A percentile compares a stretch with the other conserved stretches of the same genome.
Conservation (phyloP, 805 yeast species). For the Tetrapisispora phaffii region DNA sequence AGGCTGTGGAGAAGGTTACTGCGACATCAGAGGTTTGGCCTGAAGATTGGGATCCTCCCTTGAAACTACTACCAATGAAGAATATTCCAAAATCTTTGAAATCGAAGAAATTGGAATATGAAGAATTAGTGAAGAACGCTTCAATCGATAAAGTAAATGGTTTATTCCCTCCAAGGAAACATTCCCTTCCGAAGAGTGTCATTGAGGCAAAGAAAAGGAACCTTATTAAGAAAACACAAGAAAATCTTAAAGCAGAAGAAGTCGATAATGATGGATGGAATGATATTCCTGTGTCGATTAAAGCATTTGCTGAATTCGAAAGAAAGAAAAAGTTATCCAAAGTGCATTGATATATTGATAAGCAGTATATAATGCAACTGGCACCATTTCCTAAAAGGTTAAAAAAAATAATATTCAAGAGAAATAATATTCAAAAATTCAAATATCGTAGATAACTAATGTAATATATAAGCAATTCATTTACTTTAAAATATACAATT, state of each 20-base stretch:
- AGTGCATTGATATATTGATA: not conserved
- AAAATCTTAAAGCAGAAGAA: constrained; percentile 6
- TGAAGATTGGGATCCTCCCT: constrained; percentile 49
- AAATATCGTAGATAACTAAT: not conserved
- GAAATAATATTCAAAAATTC: not conserved
- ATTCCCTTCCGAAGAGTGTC: constrained; percentile 28
- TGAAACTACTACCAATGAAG: constrained; percentile 31
- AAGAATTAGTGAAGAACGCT: constrained; percentile 1
- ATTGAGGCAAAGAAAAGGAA: constrained; percentile 23
- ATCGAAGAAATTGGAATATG: constrained; percentile 4
- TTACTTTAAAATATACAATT: too few relatives aligned
- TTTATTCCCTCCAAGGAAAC: constrained; percentile 28
- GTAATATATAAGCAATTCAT: too few relatives aligned
- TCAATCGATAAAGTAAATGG: constrained; percentile 7
- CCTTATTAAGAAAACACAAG: constrained; percentile 6
- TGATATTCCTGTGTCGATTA: constrained; percentile 63
- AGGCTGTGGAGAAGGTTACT: constrained; percentile 47
- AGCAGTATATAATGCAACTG: not conserved
- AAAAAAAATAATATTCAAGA: not conserved
- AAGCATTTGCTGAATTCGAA: constrained; percentile 79
- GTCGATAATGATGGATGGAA: constrained; percentile 36
- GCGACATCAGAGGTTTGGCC: constrained; percentile 51
- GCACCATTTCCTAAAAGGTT: not conserved
- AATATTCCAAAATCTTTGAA: constrained; percentile 32
- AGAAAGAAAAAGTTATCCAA: constrained; percentile 42